Conservation (phyloP, 306 rosid species). For the Dalbergia oliveri region DNA sequence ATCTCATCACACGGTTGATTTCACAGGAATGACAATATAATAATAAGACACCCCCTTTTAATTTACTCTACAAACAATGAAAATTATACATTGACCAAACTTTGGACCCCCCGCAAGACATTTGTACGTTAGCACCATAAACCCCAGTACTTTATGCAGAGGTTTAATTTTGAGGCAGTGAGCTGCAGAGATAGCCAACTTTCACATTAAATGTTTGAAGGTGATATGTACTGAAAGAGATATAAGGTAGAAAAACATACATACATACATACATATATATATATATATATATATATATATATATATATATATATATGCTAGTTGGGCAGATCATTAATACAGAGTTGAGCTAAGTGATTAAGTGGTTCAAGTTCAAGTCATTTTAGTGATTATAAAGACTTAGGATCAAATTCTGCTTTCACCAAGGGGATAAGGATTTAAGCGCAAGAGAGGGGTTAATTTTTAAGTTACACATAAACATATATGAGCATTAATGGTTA, state of each 20-base stretch:
- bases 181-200: constrained; percentile 28
- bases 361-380: not conserved
- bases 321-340: not conserved
- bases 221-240: not conserved
- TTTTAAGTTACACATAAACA: not conserved
- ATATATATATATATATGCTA: not conserved
- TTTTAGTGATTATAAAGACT: not conserved
- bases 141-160: constrained; percentile 24
- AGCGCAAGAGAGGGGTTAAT: not conserved
- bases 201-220: constrained; percentile 2
- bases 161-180: constrained; percentile 23
- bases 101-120: constrained; percentile 37
- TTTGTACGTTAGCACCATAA: not conserved
- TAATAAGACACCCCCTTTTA: constrained; percentile 16
- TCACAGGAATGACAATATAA: constrained; percentile 39
- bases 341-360: not conserved
- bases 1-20: constrained; percentile 41
- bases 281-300: too few species aligned
- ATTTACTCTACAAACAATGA: constrained; percentile 30
- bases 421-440: not conserved
- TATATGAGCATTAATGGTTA: not conserved
- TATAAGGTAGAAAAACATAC: not conserved
- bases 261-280: too few species aligned
- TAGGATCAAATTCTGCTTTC: not conserved
- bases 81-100: constrained; percentile 40